A percentile compares a stretch with the other conserved stretches of the same genome.
These are phyloP conservation scores for Zea luxurians DNA, from an alignment of 176 grass and related monocot genomes.

Conservation along the genomic window DNA sequence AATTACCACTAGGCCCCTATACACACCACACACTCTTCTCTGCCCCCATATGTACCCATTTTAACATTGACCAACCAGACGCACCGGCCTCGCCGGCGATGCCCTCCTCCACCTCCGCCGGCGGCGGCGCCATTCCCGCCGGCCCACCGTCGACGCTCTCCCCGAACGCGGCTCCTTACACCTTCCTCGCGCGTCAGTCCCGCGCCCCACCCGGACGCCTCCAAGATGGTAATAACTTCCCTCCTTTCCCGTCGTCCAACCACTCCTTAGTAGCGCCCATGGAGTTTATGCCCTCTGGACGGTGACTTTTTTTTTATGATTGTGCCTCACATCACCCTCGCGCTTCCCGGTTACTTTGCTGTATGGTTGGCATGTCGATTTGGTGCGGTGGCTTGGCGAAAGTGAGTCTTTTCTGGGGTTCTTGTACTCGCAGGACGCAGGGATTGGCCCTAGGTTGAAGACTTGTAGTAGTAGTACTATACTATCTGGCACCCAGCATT, in stretches of 20 bases:
- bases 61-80: background rate
- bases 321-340: background rate
- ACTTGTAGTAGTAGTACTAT: background rate
- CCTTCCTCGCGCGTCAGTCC: background rate
- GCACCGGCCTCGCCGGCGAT: conserved; percentile 40
- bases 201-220: conserved; percentile 7
- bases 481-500: background rate
- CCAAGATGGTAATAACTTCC: conserved; percentile 40
- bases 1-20: background rate
- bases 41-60: background rate
- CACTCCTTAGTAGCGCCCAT: conserved; percentile 5
- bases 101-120: conserved; percentile 14
- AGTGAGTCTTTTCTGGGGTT: conserved; percentile 21
- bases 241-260: background rate
- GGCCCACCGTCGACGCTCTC: conserved; percentile 47
- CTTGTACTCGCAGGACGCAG: background rate
- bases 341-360: background rate
- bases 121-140: background rate
- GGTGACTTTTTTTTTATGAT: background rate
- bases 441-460: conserved; percentile 6
- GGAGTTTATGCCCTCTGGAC: background rate
- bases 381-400: background rate
- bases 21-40: background rate
- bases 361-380: background rate
- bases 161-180: conserved; percentile 56